Evolutionary conservation across 2,329 filamentous ascomycete species (phyloP).

Genomic region (Pseudogymnoascus sp.): DNA sequence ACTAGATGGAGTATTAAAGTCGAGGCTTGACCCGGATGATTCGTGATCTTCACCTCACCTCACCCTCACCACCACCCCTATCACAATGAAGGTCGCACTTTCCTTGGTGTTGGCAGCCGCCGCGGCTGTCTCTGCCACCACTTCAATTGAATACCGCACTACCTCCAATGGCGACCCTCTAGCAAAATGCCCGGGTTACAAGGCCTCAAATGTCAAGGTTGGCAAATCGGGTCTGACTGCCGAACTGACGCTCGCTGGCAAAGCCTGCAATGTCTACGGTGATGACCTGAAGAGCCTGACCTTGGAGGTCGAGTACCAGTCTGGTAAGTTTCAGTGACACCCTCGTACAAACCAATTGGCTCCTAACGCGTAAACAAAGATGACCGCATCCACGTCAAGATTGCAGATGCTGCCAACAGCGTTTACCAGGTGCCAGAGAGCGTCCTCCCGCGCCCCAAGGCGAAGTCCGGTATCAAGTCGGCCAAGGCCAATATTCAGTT

Average conservation of each 20-base stretch:
- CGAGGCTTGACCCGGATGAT: not conserved
- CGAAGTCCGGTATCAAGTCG: conserved; percentile 24
- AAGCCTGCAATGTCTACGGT: conserved; percentile 52
- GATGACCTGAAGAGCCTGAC: conserved; percentile 46
- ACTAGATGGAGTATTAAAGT: not conserved
- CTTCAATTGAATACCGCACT: conserved; percentile 6
- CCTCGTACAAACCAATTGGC: not conserved
- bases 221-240: conserved; percentile 41
- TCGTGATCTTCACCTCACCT: conserved; percentile 7
- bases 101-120: conserved; percentile 13
- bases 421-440: conserved; percentile 55
- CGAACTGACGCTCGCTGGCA: conserved; percentile 47
- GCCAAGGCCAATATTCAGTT: conserved; percentile 40
- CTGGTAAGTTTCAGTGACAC: conserved; percentile 32
- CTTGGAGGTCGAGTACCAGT: conserved; percentile 53
- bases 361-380: conserved; percentile 29
- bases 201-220: conserved; percentile 39
- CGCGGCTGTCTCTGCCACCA: conserved; percentile 12
- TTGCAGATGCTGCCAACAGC: conserved; percentile 47
- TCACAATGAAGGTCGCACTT: conserved; percentile 16
- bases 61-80: not conserved
- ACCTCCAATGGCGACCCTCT: conserved; percentile 15
- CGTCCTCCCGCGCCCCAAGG: conserved; percentile 44
- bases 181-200: conserved; percentile 42
- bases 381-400: conserved; percentile 54